Evolutionary conservation across 208 protist genomes (phyloP).

Genomic region (Tetramitus jugosus): DNA sequence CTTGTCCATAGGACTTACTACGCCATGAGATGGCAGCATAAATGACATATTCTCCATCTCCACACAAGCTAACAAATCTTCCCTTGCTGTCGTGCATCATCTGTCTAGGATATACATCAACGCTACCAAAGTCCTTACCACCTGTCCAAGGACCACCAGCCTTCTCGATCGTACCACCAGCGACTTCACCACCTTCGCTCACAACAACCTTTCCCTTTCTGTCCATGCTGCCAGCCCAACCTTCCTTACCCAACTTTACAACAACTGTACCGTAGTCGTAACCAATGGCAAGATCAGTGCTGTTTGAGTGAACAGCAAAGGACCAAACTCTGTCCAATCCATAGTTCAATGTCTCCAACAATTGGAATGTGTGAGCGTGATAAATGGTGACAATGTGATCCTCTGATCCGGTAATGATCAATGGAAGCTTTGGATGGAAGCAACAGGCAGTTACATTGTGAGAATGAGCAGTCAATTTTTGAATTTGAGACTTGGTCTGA

Average conservation of each 20-base stretch:
- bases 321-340: slow-evolving; percentile 80
- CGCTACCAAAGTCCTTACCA: slow-evolving; percentile 86
- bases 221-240: slow-evolving; percentile 92
- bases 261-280: slow-evolving; percentile 74
- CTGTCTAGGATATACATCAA: slow-evolving; percentile 76
- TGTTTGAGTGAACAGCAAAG: slow-evolving; percentile 57
- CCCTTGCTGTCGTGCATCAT: slow-evolving; percentile 86
- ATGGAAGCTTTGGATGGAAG: slow-evolving; percentile 90
- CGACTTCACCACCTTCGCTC: slow-evolving; percentile 86
- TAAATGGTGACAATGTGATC: slow-evolving; percentile 84
- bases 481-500: slow-evolving; percentile 89
- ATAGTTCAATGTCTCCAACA: slow-evolving; percentile 74
- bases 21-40: slow-evolving; percentile 89
- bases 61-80: slow-evolving; percentile 83
- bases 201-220: slow-evolving; percentile 86
- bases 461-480: slow-evolving; percentile 88
- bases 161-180: slow-evolving; percentile 70
- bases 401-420: slow-evolving; percentile 90
- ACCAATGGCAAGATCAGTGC: slow-evolving; percentile 71
- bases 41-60: slow-evolving; percentile 94
- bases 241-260: slow-evolving; percentile 82
- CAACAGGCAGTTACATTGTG: slow-evolving; percentile 87
- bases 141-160: slow-evolving; percentile 51
- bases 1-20: slow-evolving; percentile 90
- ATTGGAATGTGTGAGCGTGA: slow-evolving; percentile 84